Evolutionary conservation across 306 rosid genomes (phyloP).

Genomic region (Purshia tridentata): DNA sequence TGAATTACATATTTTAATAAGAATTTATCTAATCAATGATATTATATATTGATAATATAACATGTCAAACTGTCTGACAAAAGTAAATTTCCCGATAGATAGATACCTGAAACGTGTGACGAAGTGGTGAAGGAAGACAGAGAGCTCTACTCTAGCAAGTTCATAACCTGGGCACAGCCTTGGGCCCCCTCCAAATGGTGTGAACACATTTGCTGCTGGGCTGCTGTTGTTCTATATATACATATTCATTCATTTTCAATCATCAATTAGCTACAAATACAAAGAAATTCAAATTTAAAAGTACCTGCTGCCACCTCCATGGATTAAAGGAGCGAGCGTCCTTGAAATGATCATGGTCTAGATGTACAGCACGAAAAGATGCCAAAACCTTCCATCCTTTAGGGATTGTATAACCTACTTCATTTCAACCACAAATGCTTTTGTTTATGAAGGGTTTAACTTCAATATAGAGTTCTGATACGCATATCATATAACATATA

Average conservation of each 20-base stretch:
- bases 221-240: slow-evolving; percentile 52
- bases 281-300: background rate
- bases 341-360: slow-evolving; percentile 73
- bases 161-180: slow-evolving; percentile 89
- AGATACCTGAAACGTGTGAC: slow-evolving; percentile 73
- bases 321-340: slow-evolving; percentile 92
- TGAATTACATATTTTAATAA: too few relatives aligned
- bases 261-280: slow-evolving; percentile 10
- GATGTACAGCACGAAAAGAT: slow-evolving; percentile 87
- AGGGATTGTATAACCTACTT: slow-evolving; percentile 80
- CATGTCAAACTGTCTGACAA: too few relatives aligned
- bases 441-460: too few relatives aligned
- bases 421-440: too few relatives aligned
- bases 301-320: slow-evolving; percentile 93
- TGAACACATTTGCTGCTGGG: slow-evolving; percentile 52
- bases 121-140: slow-evolving; percentile 83
- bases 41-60: too few relatives aligned
- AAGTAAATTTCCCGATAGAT: background rate
- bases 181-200: slow-evolving; percentile 95
- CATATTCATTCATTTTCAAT: slow-evolving; percentile 12
- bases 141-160: slow-evolving; percentile 88
- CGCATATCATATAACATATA: too few relatives aligned
- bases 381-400: slow-evolving; percentile 95
- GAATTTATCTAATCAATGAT: too few relatives aligned
- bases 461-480: too few relatives aligned